Conservation (phyloP, 2,329 filamentous ascomycete species). For the Trichoderma breve region DNA sequence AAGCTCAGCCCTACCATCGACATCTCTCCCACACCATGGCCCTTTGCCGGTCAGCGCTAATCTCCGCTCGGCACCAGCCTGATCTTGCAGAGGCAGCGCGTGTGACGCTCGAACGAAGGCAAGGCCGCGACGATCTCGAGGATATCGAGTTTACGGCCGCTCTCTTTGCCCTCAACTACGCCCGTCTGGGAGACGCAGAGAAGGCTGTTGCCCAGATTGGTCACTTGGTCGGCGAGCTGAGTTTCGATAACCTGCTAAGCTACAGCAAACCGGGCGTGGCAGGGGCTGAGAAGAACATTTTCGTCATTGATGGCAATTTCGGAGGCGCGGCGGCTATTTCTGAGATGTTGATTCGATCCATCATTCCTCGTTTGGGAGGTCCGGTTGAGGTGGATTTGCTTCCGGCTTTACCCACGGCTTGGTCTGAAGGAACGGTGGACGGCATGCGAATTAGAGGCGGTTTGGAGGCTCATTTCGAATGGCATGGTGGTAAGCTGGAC, state of each 20-base stretch:
- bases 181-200: slow-evolving; percentile 12
- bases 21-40: slow-evolving; percentile 20
- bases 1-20: slow-evolving; percentile 19
- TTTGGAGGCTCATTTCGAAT: slow-evolving; percentile 5
- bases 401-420: slow-evolving; percentile 15
- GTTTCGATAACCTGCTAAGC: slow-evolving; percentile 19
- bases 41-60: slow-evolving; percentile 15
- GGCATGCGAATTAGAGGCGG: slow-evolving; percentile 11
- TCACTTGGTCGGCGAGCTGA: slow-evolving; percentile 17
- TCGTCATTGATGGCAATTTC: slow-evolving; percentile 19
- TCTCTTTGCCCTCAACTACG: slow-evolving; percentile 19
- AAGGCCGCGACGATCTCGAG: slow-evolving; percentile 13
- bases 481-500: slow-evolving; percentile 4
- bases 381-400: slow-evolving; percentile 15
- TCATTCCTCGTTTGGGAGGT: slow-evolving; percentile 7
- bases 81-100: slow-evolving; percentile 8
- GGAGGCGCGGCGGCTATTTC: slow-evolving; percentile 16
- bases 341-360: slow-evolving; percentile 19
- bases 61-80: slow-evolving; percentile 12
- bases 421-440: slow-evolving; percentile 7
- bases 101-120: slow-evolving; percentile 15
- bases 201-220: slow-evolving; percentile 15
- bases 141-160: slow-evolving; percentile 20
- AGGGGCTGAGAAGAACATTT: slow-evolving; percentile 12
- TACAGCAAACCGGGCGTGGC: slow-evolving; percentile 19